phyloP scores from a whole-genome alignment of 1,284 basidiomycete genomes.

The Naganishia cerealis region DNA sequence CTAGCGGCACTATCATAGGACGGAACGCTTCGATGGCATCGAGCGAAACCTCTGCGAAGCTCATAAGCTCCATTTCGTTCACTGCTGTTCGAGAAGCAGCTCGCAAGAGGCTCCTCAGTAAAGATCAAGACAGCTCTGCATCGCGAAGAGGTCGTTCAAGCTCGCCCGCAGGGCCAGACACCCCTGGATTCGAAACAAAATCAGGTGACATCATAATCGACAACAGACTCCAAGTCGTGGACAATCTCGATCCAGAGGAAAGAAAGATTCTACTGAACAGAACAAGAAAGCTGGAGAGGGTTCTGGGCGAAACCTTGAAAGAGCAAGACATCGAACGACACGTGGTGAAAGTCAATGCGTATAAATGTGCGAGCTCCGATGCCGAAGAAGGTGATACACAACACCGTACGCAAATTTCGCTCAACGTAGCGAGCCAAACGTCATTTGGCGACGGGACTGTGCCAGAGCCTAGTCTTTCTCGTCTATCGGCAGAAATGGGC shows the following conservation, averaged over 20 bases:
- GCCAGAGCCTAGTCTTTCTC: neutral
- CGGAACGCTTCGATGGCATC: neutral
- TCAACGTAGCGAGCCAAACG: neutral
- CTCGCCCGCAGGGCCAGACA: neutral
- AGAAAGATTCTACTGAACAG: slow-evolving; percentile 21
- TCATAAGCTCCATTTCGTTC: slow-evolving; percentile 4
- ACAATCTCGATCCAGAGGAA: slow-evolving; percentile 5
- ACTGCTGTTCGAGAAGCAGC: slow-evolving; percentile 8
- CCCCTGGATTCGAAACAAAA: neutral
- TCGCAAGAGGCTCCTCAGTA: neutral
- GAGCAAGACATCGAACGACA: slow-evolving; percentile 11
- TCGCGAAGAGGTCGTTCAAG: neutral
- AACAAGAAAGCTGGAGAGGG: slow-evolving; percentile 13
- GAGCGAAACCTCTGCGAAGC: neutral
- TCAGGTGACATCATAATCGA: neutral
- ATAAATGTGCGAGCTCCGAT: neutral
- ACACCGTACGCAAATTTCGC: neutral
- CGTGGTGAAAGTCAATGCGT: slow-evolving; percentile 6
- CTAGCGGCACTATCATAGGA: neutral
- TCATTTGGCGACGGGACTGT: neutral
- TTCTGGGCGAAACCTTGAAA: slow-evolving; percentile 15
- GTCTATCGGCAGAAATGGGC: neutral
- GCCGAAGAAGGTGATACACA: neutral
- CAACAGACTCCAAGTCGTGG: neutral
- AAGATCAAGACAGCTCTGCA: neutral